These are phyloP conservation scores for Agrostemma githago DNA, from an alignment of 148 eudicot species.

Conservation along the genomic window DNA sequence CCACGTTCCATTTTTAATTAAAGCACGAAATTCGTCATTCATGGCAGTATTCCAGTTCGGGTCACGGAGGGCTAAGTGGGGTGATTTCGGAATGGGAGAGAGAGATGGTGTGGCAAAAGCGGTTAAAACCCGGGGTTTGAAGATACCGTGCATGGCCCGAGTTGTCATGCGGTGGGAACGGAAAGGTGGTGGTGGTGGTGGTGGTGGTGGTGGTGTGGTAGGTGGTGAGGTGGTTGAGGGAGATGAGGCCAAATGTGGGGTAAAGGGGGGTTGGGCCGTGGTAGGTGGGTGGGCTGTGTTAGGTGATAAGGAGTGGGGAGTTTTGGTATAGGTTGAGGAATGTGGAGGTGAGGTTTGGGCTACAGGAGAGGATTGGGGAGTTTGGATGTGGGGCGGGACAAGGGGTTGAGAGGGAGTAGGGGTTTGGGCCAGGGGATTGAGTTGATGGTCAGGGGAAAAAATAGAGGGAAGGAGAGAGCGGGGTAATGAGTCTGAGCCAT, in stretches of 20 bases:
- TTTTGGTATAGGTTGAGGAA: too few relatives aligned
- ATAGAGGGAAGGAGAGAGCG: background rate
- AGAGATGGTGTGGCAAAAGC: background rate
- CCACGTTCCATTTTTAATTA: too few relatives aligned
- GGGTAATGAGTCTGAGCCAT: background rate
- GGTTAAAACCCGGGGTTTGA: background rate
- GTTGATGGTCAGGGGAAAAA: too few relatives aligned
- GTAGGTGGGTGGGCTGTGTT: too few relatives aligned
- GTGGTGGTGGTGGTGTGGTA: background rate
- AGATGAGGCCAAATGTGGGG: background rate
- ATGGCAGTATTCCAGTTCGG: slow-evolving; percentile 3
- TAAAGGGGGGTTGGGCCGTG: background rate
- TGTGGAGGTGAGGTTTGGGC: too few relatives aligned
- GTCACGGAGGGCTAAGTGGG: background rate
- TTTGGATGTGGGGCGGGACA: too few relatives aligned
- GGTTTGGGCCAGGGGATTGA: too few relatives aligned
- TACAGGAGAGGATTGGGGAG: too few relatives aligned
- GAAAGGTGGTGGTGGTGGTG: background rate
- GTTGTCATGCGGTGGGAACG: background rate
- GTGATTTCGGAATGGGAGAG: background rate
- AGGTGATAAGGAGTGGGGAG: too few relatives aligned
- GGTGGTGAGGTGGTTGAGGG: background rate
- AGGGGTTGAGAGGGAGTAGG: too few relatives aligned
- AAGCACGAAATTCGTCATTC: background rate
- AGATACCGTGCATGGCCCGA: background rate